phyloP scores from a whole-genome alignment of 345 rosid genomes.

The Moricandia moricandioides region DNA sequence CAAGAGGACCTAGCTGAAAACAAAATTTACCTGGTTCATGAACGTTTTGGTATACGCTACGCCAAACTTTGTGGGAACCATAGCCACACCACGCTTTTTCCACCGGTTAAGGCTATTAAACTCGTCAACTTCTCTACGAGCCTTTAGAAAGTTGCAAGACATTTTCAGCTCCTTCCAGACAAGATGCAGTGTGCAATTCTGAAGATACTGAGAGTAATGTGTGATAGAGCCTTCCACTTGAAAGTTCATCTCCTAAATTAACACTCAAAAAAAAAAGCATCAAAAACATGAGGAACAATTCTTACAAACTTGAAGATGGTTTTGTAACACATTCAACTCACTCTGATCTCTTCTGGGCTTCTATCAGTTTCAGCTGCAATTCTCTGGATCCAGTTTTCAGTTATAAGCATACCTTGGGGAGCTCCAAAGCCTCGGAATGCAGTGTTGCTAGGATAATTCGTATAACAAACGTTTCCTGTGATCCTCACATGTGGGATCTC shows the following conservation, averaged over 20 bases:
- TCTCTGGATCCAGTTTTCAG: conserved; percentile 17
- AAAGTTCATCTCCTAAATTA: conserved; percentile 76
- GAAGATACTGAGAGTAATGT: conserved; percentile 77
- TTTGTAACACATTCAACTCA: conserved; percentile 32
- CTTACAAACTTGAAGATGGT: neutral
- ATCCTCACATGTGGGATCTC: conserved; percentile 68
- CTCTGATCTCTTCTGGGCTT: conserved; percentile 62
- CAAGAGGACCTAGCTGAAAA: too few relatives aligned
- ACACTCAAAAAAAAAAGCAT: neutral
- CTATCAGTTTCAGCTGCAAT: neutral
- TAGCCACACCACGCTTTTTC: conserved; percentile 91
- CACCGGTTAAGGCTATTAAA: conserved; percentile 77
- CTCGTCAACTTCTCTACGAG: conserved; percentile 52
- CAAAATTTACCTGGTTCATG: too few relatives aligned
- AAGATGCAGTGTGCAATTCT: conserved; percentile 61
- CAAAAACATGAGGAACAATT: neutral
- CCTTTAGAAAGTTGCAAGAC: conserved; percentile 58
- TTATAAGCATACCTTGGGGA: conserved; percentile 92
- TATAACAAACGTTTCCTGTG: conserved; percentile 71
- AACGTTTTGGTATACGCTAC: conserved; percentile 1
- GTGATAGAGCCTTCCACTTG: conserved; percentile 79
- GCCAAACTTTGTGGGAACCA: conserved; percentile 74
- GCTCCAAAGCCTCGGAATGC: conserved; percentile 97
- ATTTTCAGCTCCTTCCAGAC: conserved; percentile 78
- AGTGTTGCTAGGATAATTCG: conserved; percentile 88